phyloP scores from a whole-genome alignment of 441 rosid genomes.

The Brassica balearica region DNA sequence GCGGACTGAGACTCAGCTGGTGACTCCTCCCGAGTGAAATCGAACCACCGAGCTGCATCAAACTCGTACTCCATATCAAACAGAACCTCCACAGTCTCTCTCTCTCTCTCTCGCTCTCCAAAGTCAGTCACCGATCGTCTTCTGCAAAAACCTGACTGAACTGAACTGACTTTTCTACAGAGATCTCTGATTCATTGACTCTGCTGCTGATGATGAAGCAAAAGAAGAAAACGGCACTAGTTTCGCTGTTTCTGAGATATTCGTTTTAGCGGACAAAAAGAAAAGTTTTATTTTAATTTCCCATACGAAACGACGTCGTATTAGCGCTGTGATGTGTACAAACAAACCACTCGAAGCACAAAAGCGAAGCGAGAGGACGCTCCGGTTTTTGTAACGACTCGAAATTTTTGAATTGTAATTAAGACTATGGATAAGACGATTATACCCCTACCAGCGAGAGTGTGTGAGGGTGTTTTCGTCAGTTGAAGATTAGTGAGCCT shows the following conservation, averaged over 20 bases:
- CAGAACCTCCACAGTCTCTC: constrained; percentile 24
- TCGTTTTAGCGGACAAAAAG: constrained; percentile 37
- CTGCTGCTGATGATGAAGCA: constrained; percentile 28
- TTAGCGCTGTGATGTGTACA: background rate
- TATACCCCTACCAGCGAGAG: constrained; percentile 13
- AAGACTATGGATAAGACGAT: constrained; percentile 23
- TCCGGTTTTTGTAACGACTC: constrained; percentile 60
- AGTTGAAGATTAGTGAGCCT: constrained; percentile 16
- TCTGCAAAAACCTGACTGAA: background rate
- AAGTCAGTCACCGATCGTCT: background rate
- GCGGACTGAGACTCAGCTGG: constrained; percentile 65
- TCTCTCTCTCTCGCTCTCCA: constrained; percentile 18
- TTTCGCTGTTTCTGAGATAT: constrained; percentile 43
- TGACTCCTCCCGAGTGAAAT: constrained; percentile 74
- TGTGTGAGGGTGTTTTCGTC: constrained; percentile 37
- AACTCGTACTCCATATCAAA: constrained; percentile 88
- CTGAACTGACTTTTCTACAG: constrained; percentile 29
- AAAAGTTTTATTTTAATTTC: background rate
- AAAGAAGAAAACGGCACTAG: constrained; percentile 45
- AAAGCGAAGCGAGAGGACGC: constrained; percentile 25
- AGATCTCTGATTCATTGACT: constrained; percentile 40
- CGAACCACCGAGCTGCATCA: constrained; percentile 82
- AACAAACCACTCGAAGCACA: background rate
- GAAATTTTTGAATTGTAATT: constrained; percentile 54
- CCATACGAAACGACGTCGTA: constrained; percentile 31